Evolutionary conservation across 345 rosid genomes (phyloP).

Genomic region (Nasturtium officinale): DNA sequence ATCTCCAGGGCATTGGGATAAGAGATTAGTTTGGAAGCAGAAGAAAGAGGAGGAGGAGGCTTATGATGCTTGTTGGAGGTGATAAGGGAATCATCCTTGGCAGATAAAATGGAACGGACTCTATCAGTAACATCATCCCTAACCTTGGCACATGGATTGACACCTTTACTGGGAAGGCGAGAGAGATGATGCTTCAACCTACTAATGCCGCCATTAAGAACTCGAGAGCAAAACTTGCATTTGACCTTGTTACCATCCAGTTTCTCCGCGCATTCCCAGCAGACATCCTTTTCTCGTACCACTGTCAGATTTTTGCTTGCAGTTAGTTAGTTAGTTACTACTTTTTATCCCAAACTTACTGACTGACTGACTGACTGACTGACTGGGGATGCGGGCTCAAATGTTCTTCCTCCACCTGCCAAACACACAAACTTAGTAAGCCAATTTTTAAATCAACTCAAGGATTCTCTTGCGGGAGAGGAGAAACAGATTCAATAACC

Average conservation of each 20-base stretch:
- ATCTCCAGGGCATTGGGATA: conserved; percentile 54
- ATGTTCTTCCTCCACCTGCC: not conserved
- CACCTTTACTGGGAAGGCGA: conserved; percentile 88
- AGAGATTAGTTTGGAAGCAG: conserved; percentile 48
- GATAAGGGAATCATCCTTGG: conserved; percentile 56
- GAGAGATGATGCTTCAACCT: conserved; percentile 89
- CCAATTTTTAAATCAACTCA: not conserved
- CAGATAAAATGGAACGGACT: conserved; percentile 64
- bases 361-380: not conserved
- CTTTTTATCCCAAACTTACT: not conserved
- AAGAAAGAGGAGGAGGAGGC: conserved; percentile 41
- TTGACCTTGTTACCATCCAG: conserved; percentile 85
- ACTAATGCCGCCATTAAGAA: conserved; percentile 88
- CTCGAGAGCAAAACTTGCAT: conserved; percentile 72
- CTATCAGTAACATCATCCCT: conserved; percentile 77
- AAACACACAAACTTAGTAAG: not conserved
- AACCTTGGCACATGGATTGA: conserved; percentile 85
- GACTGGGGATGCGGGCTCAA: not conserved
- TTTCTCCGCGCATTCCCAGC: conserved; percentile 95
- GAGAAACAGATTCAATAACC: not conserved
- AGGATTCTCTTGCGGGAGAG: not conserved
- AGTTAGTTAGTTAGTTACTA: not conserved
- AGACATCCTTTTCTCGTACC: conserved; percentile 89
- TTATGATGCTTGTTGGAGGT: conserved; percentile 41
- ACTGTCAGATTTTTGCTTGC: conserved; percentile 44